These are phyloP conservation scores for Tilletia horrida DNA, from an alignment of 1,284 basidiomycete species.

Conservation along the genomic window DNA sequence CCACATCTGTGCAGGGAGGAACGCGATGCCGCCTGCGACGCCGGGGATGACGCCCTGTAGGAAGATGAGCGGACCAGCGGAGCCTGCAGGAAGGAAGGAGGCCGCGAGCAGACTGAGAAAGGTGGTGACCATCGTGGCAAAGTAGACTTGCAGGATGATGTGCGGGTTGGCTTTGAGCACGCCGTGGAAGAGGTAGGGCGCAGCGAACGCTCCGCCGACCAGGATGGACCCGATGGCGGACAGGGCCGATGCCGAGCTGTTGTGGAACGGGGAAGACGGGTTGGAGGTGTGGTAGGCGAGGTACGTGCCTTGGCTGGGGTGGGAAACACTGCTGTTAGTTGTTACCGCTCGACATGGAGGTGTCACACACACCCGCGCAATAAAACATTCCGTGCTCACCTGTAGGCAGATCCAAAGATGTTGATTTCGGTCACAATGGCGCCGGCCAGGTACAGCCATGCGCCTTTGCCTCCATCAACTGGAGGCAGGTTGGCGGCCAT, in stretches of 20 bases:
- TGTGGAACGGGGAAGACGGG: conserved; percentile 22
- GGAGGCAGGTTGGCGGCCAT: not conserved
- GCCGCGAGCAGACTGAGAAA: conserved; percentile 26
- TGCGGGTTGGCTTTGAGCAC: conserved; percentile 22
- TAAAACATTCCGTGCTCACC: too few relatives aligned
- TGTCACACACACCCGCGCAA: too few relatives aligned
- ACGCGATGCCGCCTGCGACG: conserved; percentile 16
- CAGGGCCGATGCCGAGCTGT: conserved; percentile 23
- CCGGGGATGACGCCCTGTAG: conserved; percentile 20
- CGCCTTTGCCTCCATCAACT: not conserved
- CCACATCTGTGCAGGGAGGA: conserved; percentile 18
- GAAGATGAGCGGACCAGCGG: not conserved
- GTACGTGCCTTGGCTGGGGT: not conserved
- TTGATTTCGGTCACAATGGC: not conserved
- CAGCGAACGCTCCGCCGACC: conserved; percentile 27
- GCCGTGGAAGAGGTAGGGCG: conserved; percentile 18
- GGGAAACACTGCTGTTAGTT: too few relatives aligned
- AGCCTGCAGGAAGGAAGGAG: conserved; percentile 20
- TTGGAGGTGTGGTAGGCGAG: not conserved
- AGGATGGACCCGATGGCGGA: conserved; percentile 27
- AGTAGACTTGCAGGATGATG: conserved; percentile 23
- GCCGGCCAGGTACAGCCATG: conserved; percentile 1
- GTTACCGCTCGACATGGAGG: too few relatives aligned
- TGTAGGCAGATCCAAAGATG: not conserved
- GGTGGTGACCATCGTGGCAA: conserved; percentile 24